Evolutionary conservation across 306 rosid genomes (phyloP).

Genomic region (Prunus kanzakura): DNA sequence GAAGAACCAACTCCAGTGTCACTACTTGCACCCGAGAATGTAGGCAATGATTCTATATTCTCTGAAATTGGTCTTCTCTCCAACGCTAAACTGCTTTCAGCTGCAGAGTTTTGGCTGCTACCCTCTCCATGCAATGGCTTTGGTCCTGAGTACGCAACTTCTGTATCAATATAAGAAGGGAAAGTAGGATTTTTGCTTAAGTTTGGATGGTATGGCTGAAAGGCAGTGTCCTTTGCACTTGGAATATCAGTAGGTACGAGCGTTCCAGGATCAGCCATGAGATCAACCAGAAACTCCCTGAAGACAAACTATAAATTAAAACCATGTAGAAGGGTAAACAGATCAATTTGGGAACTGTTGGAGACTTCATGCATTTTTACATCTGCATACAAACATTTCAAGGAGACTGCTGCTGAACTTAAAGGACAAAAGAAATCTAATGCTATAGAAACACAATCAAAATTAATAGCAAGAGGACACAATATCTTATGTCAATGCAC

Average conservation of each 20-base stretch:
- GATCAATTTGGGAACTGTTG: not conserved
- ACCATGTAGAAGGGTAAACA: conserved; percentile 13
- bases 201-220: conserved; percentile 58
- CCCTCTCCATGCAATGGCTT: conserved; percentile 65
- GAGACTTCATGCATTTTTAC: not conserved
- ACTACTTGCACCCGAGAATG: conserved; percentile 39
- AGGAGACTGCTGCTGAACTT: not conserved
- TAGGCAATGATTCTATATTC: conserved; percentile 46
- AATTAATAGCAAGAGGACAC: not conserved
- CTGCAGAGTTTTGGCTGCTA: conserved; percentile 55
- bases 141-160: conserved; percentile 46
- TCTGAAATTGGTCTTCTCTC: conserved; percentile 52
- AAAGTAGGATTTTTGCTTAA: conserved; percentile 39
- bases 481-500: not conserved
- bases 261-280: conserved; percentile 98
- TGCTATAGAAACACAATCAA: not conserved
- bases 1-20: conserved; percentile 52
- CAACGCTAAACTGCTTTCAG: conserved; percentile 32
- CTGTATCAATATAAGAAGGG: conserved; percentile 48
- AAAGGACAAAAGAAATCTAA: not conserved
- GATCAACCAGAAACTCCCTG: conserved; percentile 99
- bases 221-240: conserved; percentile 52
- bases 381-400: not conserved
- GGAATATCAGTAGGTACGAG: conserved; percentile 82
- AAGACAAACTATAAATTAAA: conserved; percentile 39